Base-by-base conservation (phyloP, 148 eudicot genomes). In the Agrostemma githago region DNA sequence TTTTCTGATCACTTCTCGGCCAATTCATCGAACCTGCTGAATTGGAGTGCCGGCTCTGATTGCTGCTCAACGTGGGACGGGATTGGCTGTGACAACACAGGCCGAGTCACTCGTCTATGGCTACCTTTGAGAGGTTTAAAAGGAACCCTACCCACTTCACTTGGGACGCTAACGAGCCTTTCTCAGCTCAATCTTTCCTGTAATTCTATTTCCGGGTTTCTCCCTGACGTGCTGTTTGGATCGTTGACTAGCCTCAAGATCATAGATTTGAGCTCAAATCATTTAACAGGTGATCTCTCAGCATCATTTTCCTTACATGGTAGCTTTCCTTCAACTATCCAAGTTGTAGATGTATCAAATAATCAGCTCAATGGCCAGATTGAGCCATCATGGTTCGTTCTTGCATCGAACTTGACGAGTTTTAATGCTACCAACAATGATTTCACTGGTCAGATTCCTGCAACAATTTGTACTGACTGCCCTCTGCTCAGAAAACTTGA, bases 1-100 rank as follows among this genome's bases (percentile, higher is more conserved):
- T 85, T 92, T 78, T 83, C 82, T 16, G 67, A 8, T 10, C 65
- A 37, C 9, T 8, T 89, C 46, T 75, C 85, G 57, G 57, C 58
- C 10, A 62, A 62, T 53, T 38, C 83, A 16, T 12, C 78, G 15
- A 15, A 71, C 17, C 83, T 84, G 10, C 77, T 88, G 62, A 84
- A 87, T 37, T 90, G 98, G 98, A 75, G 79, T 48, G 12, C 77
- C 62, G 72, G 48, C 0, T 15, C 71, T 4, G 84, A 86, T 61
- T 93, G 98, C 82, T 90, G 96, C 70, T 64, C 67, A 5, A 43
- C 41, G 9, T 93, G 98, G 98, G 88, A 89, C 43, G 98, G 98
- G 5, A 65, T 93, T 17, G 70, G 14, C 53, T 93, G 98, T 70
- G 85, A 86, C 77, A 58, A 3, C 0, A 40, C 71, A 15, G 84